Conservation (phyloP, 768 basidiomycete species). For the Mycena epipterygia region DNA sequence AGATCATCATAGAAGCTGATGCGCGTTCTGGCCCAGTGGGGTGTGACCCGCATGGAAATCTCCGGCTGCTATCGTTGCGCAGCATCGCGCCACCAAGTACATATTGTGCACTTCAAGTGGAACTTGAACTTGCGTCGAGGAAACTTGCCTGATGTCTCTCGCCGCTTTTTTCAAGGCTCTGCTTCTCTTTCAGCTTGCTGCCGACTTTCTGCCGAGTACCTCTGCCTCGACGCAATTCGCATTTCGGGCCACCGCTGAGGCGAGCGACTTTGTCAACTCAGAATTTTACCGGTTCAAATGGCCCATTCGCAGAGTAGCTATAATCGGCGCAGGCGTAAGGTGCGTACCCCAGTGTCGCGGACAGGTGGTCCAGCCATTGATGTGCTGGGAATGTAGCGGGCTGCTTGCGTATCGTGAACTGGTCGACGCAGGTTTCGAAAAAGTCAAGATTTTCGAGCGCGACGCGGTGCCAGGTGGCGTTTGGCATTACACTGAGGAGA, state of each 20-base stretch:
- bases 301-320: slow-evolving; percentile 54
- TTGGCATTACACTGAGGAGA: slow-evolving; percentile 58
- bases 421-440: slow-evolving; percentile 48
- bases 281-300: slow-evolving; percentile 52
- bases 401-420: slow-evolving; percentile 54
- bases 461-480: slow-evolving; percentile 55
- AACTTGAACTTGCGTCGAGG: too few relatives aligned
- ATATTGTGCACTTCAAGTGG: too few relatives aligned
- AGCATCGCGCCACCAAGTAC: too few relatives aligned
- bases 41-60: too few relatives aligned
- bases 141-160: background rate
- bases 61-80: too few relatives aligned
- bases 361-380: background rate
- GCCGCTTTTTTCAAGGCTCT: background rate
- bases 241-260: slow-evolving; percentile 14
- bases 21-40: too few relatives aligned
- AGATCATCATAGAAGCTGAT: too few relatives aligned
- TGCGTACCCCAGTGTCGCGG: slow-evolving; percentile 38
- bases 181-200: background rate
- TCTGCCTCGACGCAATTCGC: slow-evolving; percentile 19
- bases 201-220: background rate
- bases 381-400: slow-evolving; percentile 40
- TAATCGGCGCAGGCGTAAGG: slow-evolving; percentile 58
- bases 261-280: slow-evolving; percentile 29
- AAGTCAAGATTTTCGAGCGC: slow-evolving; percentile 39